These are phyloP conservation scores for Orobanche coerulescens DNA, from an alignment of 257 asterid species.

Conservation along the genomic window DNA sequence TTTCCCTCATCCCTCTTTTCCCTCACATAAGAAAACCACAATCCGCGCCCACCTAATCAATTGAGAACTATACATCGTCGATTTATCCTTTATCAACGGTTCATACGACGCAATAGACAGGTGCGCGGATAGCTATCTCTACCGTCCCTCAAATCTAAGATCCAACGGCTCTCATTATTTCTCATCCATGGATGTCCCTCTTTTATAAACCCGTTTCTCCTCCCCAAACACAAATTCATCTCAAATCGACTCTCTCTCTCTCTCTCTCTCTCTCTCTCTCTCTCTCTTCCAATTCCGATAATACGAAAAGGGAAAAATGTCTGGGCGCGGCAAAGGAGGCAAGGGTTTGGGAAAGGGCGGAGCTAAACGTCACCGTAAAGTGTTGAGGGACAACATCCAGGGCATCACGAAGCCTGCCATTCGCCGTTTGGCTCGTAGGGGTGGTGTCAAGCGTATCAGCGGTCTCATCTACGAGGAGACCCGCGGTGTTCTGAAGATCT, in stretches of 20 bases:
- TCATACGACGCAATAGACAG: not conserved
- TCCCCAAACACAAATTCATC: not conserved
- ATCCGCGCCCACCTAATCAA: not conserved
- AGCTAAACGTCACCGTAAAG: constrained; percentile 48
- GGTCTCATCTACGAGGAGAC: too few relatives aligned
- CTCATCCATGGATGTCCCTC: not conserved
- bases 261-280: too few relatives aligned
- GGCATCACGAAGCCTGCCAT: too few relatives aligned
- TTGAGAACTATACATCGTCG: not conserved
- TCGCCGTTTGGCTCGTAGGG: too few relatives aligned
- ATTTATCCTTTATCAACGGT: constrained; percentile 21
- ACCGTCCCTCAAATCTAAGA: constrained; percentile 12
- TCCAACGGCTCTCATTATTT: constrained; percentile 16
- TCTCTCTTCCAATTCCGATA: not conserved
- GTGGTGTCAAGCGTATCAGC: too few relatives aligned
- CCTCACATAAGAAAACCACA: constrained; percentile 24
- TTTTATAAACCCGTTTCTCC: too few relatives aligned
- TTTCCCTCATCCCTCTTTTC: not conserved
- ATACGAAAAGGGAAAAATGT: constrained; percentile 22
- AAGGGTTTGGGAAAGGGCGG: constrained; percentile 54
- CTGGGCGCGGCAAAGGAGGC: constrained; percentile 48
- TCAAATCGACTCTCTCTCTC: not conserved
- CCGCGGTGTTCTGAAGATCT: too few relatives aligned
- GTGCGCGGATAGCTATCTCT: constrained; percentile 18
- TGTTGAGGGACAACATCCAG: constrained; percentile 35